Base-by-base conservation (phyloP, 345 rosid species). In the Eucalyptus polybractea region DNA sequence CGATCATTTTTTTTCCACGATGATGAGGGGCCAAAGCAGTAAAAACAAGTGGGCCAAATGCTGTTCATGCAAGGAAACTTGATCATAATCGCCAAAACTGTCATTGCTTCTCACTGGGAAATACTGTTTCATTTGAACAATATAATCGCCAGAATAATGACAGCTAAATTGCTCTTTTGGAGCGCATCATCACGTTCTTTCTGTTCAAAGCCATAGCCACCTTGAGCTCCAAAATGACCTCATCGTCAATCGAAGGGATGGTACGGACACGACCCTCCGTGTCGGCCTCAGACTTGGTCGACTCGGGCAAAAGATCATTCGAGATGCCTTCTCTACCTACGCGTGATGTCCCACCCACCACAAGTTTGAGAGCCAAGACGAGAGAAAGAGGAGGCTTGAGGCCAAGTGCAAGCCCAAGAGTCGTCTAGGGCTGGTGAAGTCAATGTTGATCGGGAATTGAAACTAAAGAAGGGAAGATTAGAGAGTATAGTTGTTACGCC, bases 201-300 rank as follows among this genome's bases (percentile, higher is more conserved):
- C 3, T 58, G 6, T 5, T 60, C 67, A 60, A 11, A 10, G 1
- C 67, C 15, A 13, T 1, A 27, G 3, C 31, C 67, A 25, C 31
- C 31, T 0, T 25, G 31, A 60, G 17, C 69, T 62, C 69, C 69
- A 29, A 13, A 62, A 29, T 29, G 33, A 13, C 72, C 72, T 62
- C 33, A 29, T 62, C 4, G 0, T 62, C 2, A 1, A 5, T 2
- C 0, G 3, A 62, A 62, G 33, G 17, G 17, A 62, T 7, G 17
- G 17, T 29, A 62, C 33, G 4, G 31, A 62, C 33, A 3, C 0
- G 3, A 62, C 69, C 14, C 4, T 60, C 15, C 67, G 6, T 58
- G n/a, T 62, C 8, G 4, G 16, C 31, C 69, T 62, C 1, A 0
- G 33, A 13, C 33, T 29, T 0, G 16, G 16, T 7, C 19, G 2